These are phyloP conservation scores for Leptographium galeiforme DNA, from an alignment of 2,329 filamentous ascomycete species.

Conservation along the genomic window DNA sequence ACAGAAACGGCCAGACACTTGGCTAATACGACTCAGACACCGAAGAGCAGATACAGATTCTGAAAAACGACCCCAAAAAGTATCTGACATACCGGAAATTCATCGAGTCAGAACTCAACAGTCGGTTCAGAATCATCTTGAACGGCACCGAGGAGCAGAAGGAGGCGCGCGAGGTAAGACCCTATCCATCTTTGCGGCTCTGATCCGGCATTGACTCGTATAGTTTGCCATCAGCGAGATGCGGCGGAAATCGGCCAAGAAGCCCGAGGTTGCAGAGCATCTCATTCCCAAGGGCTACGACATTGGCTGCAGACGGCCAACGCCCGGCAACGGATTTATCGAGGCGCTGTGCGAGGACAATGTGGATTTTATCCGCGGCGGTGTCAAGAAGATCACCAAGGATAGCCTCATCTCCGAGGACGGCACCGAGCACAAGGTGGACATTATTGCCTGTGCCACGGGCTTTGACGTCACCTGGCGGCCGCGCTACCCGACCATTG, in stretches of 20 bases:
- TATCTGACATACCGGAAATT: conserved; percentile 38
- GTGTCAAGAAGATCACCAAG: conserved; percentile 29
- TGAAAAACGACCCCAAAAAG: conserved; percentile 36
- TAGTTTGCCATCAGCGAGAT: conserved; percentile 4
- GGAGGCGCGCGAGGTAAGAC: conserved; percentile 2
- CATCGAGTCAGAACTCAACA: conserved; percentile 35
- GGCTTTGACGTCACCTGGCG: conserved; percentile 40
- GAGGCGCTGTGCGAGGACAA: conserved; percentile 31
- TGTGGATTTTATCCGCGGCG: conserved; percentile 30
- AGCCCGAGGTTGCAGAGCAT: conserved; percentile 13
- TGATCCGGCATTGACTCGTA: background rate
- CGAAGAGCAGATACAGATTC: conserved; percentile 30
- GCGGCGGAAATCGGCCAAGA: conserved; percentile 17
- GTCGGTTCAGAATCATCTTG: conserved; percentile 31
- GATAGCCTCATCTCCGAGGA: conserved; percentile 32
- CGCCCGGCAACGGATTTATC: conserved; percentile 35
- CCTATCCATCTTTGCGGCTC: too few species aligned
- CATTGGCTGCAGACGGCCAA: conserved; percentile 30
- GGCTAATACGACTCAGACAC: conserved; percentile 4
- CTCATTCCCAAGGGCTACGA: conserved; percentile 35
- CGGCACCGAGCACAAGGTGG: conserved; percentile 34
- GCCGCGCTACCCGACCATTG: conserved; percentile 33
- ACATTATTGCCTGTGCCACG: conserved; percentile 42
- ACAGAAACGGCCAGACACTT: background rate
- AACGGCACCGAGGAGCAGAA: conserved; percentile 5